These are phyloP conservation scores for Ophiostoma piceae DNA, from an alignment of 2,329 filamentous ascomycete species.

Conservation along the genomic window DNA sequence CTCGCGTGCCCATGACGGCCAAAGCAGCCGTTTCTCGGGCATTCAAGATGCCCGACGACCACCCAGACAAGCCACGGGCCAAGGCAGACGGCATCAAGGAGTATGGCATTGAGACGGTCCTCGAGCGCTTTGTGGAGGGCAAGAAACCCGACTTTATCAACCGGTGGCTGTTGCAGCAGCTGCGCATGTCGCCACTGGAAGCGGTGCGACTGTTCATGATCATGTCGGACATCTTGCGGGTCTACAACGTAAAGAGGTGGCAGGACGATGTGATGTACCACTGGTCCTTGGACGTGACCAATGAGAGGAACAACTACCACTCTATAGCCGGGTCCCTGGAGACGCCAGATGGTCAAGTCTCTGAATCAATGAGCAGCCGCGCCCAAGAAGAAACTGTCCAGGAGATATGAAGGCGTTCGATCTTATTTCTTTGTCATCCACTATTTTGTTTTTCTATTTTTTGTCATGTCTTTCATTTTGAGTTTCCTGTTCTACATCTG, in stretches of 20 bases:
- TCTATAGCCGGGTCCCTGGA: not conserved
- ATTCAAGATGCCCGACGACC: slow-evolving; percentile 35
- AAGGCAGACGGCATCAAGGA: slow-evolving; percentile 45
- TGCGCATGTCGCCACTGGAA: slow-evolving; percentile 45
- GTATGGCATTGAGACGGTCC: slow-evolving; percentile 42
- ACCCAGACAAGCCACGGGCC: slow-evolving; percentile 35
- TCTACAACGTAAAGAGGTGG: slow-evolving; percentile 38
- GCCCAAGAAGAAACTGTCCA: not conserved
- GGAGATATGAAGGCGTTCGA: not conserved
- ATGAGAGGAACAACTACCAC: not conserved
- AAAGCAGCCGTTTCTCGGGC: slow-evolving; percentile 40
- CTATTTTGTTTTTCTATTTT: not conserved
- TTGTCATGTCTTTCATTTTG: not conserved
- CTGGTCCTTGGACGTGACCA: slow-evolving; percentile 38
- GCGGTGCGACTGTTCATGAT: slow-evolving; percentile 41
- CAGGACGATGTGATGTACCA: slow-evolving; percentile 40
- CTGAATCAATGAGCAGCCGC: not conserved
- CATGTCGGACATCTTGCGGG: slow-evolving; percentile 33
- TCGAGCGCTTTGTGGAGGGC: slow-evolving; percentile 36
- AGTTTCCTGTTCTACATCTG: not conserved
- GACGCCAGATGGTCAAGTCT: not conserved
- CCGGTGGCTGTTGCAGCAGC: slow-evolving; percentile 49
- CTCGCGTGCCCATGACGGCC: slow-evolving; percentile 39
- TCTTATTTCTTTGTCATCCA: not conserved
- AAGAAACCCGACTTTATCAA: slow-evolving; percentile 46